Base-by-base conservation (phyloP, 805 yeast species). In the Maudiozyma bulderi region DNA sequence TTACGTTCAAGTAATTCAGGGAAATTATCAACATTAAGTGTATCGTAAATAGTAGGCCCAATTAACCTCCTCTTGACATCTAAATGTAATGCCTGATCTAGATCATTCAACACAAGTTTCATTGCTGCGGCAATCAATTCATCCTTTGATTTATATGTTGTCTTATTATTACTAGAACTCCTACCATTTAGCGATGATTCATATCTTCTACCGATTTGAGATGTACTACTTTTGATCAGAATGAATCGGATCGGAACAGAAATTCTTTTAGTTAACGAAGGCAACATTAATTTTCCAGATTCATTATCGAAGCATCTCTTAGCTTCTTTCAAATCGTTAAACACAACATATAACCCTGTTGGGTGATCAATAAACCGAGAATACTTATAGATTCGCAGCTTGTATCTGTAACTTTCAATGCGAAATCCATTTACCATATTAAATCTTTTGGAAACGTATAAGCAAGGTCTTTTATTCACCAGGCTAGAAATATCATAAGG, bases 61-160 rank as follows among this genome's bases (percentile, higher is more conserved):
- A 86, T 75, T 3, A 85, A 67, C 51, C 87, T 76, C 57, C 81
- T 91, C 54, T 85, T 73, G 28, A 88, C 76, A 65, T 88, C 95
- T 52, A 83, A 82, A 20, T 80, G 68, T 43, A 88, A 62, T 44
- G 81, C 80, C 9, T 71, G 68, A 51, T 78, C 78, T 46, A 88
- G 72, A 54, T 88, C 95, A 48, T 76, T 78, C 29, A 81, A 60
- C 44, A 89, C 68, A 47, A 74, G 66, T 26, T 73, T 67, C 0
- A 77, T 72, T 0, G 95, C 83, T 44, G 81, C 86, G 15, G 76
- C 77, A 2, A 81, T 67, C 1, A 78, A 71, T 50, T 67, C 70
- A 60, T 58, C 60, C 35, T 52, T 50, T 1, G 59, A 51, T 3
- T 38, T 38, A 45, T 62, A 64, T n/a, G 51, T 26, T 13, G 20